Evolutionary conservation across 2,329 filamentous ascomycete genomes (phyloP).

Genomic region (Penicillium concentricum): DNA sequence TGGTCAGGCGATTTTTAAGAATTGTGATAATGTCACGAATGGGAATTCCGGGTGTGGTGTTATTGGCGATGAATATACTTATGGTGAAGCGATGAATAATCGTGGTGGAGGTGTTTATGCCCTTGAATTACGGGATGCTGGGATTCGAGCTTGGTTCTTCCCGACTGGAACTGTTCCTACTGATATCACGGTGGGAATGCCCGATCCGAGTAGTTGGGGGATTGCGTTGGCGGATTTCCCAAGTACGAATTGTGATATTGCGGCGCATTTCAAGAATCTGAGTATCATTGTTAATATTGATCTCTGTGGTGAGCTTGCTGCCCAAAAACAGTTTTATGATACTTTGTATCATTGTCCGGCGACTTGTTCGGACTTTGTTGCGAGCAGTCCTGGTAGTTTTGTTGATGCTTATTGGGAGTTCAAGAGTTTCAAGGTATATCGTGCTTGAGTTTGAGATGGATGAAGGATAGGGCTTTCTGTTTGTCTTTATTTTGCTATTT

Average conservation of each 20-base stretch:
- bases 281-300: slow-evolving; percentile 67
- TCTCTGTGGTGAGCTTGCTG: slow-evolving; percentile 60
- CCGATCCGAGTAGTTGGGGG: slow-evolving; percentile 64
- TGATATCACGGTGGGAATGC: slow-evolving; percentile 52
- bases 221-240: slow-evolving; percentile 65
- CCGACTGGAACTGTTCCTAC: slow-evolving; percentile 47
- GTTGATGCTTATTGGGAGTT: slow-evolving; percentile 66
- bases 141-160: slow-evolving; percentile 66
- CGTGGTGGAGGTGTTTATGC: slow-evolving; percentile 60
- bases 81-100: slow-evolving; percentile 54
- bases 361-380: slow-evolving; percentile 59
- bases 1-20: slow-evolving; percentile 43
- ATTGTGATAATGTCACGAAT: slow-evolving; percentile 55
- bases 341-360: slow-evolving; percentile 45
- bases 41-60: slow-evolving; percentile 61
- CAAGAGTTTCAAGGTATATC: slow-evolving; percentile 59
- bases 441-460: slow-evolving; percentile 24
- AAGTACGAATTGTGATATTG: slow-evolving; percentile 60
- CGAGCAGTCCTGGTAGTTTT: slow-evolving; percentile 57
- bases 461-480: background rate
- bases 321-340: slow-evolving; percentile 31
- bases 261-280: slow-evolving; percentile 61
- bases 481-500: background rate
- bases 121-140: slow-evolving; percentile 59
- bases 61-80: slow-evolving; percentile 43